phyloP scores from a whole-genome alignment of 768 basidiomycete genomes.

The Mycena filopes region DNA sequence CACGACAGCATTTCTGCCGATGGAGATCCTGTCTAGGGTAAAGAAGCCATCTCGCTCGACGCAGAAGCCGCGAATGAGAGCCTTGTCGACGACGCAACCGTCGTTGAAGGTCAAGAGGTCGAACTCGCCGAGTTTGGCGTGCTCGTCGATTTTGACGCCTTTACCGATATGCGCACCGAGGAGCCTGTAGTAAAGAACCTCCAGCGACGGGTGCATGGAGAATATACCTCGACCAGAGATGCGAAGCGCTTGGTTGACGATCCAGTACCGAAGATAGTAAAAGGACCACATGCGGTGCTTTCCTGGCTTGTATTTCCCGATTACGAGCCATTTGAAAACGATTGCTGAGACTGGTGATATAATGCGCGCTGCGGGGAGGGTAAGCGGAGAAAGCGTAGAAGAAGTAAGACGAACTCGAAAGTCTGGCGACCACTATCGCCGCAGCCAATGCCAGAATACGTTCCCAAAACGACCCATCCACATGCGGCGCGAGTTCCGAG shows the following conservation, averaged over 20 bases:
- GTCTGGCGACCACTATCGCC: slow-evolving; percentile 47
- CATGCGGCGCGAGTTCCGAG: slow-evolving; percentile 44
- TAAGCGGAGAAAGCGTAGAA: not conserved
- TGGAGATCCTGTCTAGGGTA: slow-evolving; percentile 50
- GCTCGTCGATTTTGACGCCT: slow-evolving; percentile 51
- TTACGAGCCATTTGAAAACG: slow-evolving; percentile 58
- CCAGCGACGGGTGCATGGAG: slow-evolving; percentile 47
- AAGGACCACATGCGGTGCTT: slow-evolving; percentile 45
- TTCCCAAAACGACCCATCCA: slow-evolving; percentile 45
- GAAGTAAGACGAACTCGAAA: slow-evolving; percentile 29
- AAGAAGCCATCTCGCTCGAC: slow-evolving; percentile 58
- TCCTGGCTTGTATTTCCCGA: slow-evolving; percentile 53
- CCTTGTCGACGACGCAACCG: slow-evolving; percentile 53
- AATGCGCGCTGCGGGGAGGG: slow-evolving; percentile 36
- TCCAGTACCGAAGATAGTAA: slow-evolving; percentile 30
- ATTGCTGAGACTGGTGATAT: slow-evolving; percentile 52
- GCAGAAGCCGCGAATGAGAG: slow-evolving; percentile 54
- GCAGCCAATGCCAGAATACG: slow-evolving; percentile 47
- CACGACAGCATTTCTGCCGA: slow-evolving; percentile 50
- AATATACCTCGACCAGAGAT: slow-evolving; percentile 56
- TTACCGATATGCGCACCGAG: slow-evolving; percentile 56
- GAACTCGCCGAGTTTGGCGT: slow-evolving; percentile 52
- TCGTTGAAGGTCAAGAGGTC: slow-evolving; percentile 55
- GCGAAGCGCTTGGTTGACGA: slow-evolving; percentile 14
- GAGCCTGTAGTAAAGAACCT: slow-evolving; percentile 54